Percentiles rank a stretch among this genome's conserved stretches.
Conservation (phyloP, 176 grass and related monocot genomes). For the Microstegium vimineum region DNA sequence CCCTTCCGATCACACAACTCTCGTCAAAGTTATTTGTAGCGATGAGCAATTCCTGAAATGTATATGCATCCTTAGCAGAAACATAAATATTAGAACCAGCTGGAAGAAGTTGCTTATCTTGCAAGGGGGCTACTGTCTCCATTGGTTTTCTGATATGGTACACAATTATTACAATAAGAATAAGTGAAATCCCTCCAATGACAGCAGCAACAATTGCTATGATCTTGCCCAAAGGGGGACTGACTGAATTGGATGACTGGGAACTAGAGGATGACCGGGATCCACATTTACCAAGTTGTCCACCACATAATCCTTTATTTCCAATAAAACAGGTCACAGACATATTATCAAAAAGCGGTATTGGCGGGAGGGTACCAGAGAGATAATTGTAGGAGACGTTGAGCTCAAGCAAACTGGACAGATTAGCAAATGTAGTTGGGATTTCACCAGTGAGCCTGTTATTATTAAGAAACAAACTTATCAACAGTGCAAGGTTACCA, state of each 20-base stretch:
- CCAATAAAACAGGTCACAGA: constrained; percentile 64
- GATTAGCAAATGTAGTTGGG: constrained; percentile 83
- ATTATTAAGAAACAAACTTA: constrained; percentile 80
- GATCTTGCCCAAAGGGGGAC: constrained; percentile 60
- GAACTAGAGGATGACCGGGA: constrained; percentile 40
- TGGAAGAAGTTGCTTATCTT: constrained; percentile 66
- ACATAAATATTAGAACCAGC: constrained; percentile 48
- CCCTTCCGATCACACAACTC: constrained; percentile 69
- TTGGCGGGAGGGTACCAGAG: constrained; percentile 58
- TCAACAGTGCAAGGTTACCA: constrained; percentile 79
- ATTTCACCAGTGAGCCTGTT: constrained; percentile 88
- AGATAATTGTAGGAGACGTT: constrained; percentile 96
- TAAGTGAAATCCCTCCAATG: constrained; percentile 87
- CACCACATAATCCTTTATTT: constrained; percentile 93
- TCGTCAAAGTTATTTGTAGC: constrained; percentile 96
- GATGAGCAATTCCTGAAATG: constrained; percentile 77
- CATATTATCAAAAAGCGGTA: constrained; percentile 87
- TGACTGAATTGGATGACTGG: constrained; percentile 24
- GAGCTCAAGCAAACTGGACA: constrained; percentile 85
- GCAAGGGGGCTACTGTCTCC: constrained; percentile 79
- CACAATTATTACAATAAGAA: constrained; percentile 86
- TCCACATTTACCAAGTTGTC: constrained; percentile 72
- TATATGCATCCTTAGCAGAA: constrained; percentile 71
- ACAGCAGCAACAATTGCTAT: constrained; percentile 85
- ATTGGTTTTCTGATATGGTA: constrained; percentile 85